These are phyloP conservation scores for Catunica adiposa DNA, from an alignment of 2,329 filamentous ascomycete species.

Conservation along the genomic window DNA sequence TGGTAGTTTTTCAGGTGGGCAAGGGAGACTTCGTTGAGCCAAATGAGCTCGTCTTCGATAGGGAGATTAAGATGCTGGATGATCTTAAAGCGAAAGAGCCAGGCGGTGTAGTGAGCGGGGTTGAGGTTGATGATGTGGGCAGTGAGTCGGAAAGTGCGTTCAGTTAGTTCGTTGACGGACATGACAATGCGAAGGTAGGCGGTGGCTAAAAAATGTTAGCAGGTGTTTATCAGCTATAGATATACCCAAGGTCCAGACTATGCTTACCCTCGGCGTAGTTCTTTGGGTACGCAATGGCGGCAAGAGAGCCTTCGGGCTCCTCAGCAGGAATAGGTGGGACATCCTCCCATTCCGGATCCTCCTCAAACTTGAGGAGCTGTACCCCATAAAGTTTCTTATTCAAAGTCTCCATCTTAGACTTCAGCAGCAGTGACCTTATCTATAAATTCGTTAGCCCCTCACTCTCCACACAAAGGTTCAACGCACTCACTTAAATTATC, in stretches of 20 bases:
- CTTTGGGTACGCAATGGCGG: conserved; percentile 79
- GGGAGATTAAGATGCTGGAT: conserved; percentile 50
- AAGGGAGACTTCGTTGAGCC: conserved; percentile 73
- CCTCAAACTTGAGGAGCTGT: conserved; percentile 34
- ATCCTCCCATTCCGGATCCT: conserved; percentile 63
- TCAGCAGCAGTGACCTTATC: not conserved
- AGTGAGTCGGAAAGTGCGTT: conserved; percentile 64
- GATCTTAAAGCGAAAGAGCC: conserved; percentile 81
- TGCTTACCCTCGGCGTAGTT: conserved; percentile 63
- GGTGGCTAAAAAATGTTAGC: no score
- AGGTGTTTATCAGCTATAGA: no score
- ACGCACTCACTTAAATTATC: conserved; percentile 22
- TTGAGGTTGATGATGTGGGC: conserved; percentile 85
- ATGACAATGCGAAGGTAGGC: conserved; percentile 88
- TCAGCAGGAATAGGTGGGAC: conserved; percentile 67
- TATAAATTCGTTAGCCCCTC: conserved; percentile 16
- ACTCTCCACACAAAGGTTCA: conserved; percentile 18
- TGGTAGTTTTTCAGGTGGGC: conserved; percentile 94
- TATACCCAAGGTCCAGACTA: no score
- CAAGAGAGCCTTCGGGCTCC: conserved; percentile 70
- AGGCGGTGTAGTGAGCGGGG: conserved; percentile 94
- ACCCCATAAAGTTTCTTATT: conserved; percentile 37
- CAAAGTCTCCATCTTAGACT: conserved; percentile 32
- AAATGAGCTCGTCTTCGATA: conserved; percentile 57
- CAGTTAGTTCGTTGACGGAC: conserved; percentile 69